Evolutionary conservation across 345 rosid species (phyloP), one percentile per base, ranked within the genome.

Genomic region (Noccaea bulbosa): DNA sequence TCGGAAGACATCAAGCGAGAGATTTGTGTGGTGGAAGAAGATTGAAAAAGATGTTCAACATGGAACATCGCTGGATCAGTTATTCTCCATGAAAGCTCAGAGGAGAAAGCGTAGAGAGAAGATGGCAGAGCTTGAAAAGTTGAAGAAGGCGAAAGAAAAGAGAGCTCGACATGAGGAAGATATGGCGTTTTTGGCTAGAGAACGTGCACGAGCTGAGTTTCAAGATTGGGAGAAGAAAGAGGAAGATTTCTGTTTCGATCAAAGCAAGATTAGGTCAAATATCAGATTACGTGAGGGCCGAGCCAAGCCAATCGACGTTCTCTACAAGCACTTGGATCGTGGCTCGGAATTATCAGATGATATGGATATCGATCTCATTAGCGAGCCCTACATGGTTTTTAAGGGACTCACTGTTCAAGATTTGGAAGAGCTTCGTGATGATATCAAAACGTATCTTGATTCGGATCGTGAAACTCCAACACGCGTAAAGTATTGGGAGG

Each of bases 201-300:
- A 93, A 56, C 97, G 96, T 73, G 94, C 98, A 63, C 81, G 98
- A 66, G 98, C 97, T 74, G 97, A 93, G 77, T 87, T 83, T 78
- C 96, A 91, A 53, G 98, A 93, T 63, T 93, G 96, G 97, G 98
- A 93, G 86, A 93, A 87, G 81, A 93, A 91, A 72, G 98, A 93
- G 75, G 94, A 91, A 71, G 96, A 93, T 96, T 93, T 91, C 78
- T 93, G 88, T 83, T 93, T 86, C 74, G 90, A 88, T 76, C 98
- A 93, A 83, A 91, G 97, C 87, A 91, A 93, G 83, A 80, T 84
- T 58, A 85, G 97, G 70, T 93, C 97, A 34, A 81, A 86, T 70
- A 93, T 88, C 66, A 83, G 97, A 72, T 30, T 85, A 73, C 90
- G 83, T 54, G 95, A 93, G 80, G 97, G 98, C 46, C 84, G 96